These are phyloP conservation scores for Suhomyces kilbournensis DNA, from an alignment of 805 yeast genomes.

Conservation along the genomic window DNA sequence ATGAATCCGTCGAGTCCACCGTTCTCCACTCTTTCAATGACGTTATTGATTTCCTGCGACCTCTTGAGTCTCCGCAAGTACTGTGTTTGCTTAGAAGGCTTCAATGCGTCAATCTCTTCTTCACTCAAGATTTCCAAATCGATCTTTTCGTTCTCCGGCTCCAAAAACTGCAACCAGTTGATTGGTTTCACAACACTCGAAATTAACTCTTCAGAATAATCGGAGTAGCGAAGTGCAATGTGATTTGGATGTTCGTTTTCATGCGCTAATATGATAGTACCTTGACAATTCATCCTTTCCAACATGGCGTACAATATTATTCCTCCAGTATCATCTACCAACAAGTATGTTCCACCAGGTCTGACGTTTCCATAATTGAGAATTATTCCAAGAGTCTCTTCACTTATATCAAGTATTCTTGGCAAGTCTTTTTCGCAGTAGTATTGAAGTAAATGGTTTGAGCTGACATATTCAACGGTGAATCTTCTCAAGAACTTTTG, in stretches of 20 bases:
- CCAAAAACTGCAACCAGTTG: slow-evolving; percentile 75
- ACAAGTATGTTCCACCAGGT: slow-evolving; percentile 86
- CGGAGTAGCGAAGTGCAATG: slow-evolving; percentile 64
- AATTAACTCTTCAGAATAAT: slow-evolving; percentile 53
- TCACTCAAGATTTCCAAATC: slow-evolving; percentile 46
- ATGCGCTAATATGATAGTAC: slow-evolving; percentile 67
- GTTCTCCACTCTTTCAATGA: slow-evolving; percentile 47
- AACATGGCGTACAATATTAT: slow-evolving; percentile 78
- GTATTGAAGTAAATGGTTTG: slow-evolving; percentile 68
- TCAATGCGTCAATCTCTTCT: slow-evolving; percentile 54
- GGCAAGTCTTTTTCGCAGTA: slow-evolving; percentile 75
- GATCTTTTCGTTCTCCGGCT: slow-evolving; percentile 63
- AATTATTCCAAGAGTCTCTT: slow-evolving; percentile 77
- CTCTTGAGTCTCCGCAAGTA: slow-evolving; percentile 65
- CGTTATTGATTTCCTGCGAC: slow-evolving; percentile 47
- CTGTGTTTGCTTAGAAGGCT: slow-evolving; percentile 59
- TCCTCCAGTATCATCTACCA: slow-evolving; percentile 94
- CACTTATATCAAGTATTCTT: slow-evolving; percentile 74
- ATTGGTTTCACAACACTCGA: slow-evolving; percentile 61
- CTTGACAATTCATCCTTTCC: slow-evolving; percentile 86
- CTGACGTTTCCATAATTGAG: slow-evolving; percentile 76
- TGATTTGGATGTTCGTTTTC: slow-evolving; percentile 92
- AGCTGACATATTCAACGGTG: slow-evolving; percentile 72
- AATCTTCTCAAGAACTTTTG: slow-evolving; percentile 86
- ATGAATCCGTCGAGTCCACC: slow-evolving; percentile 74